Percentiles rank a stretch among this genome's conserved stretches.
Conservation (phyloP, 768 basidiomycete genomes). For the Heimioporus sp. region DNA sequence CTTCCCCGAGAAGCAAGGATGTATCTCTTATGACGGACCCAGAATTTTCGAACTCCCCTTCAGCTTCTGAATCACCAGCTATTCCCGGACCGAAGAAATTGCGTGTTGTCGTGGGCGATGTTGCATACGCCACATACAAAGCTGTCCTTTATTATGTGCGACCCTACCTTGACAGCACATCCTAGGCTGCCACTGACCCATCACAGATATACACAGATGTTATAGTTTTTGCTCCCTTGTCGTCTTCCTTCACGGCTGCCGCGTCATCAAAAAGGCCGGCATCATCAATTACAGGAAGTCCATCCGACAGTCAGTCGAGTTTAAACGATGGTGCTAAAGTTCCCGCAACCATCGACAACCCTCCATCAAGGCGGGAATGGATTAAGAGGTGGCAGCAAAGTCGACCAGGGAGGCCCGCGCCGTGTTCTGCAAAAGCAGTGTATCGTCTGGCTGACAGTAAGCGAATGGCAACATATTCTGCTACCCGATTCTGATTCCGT, state of each 20-base stretch:
- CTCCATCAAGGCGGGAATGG: constrained; percentile 60
- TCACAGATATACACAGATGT: constrained; percentile 79
- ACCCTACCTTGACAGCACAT: background rate
- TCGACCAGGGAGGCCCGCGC: constrained; percentile 61
- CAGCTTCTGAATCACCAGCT: background rate
- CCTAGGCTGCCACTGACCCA: constrained; percentile 4
- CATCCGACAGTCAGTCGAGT: constrained; percentile 37
- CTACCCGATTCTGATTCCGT: background rate
- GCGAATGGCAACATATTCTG: constrained; percentile 22
- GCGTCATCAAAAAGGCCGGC: constrained; percentile 17
- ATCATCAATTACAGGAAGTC: constrained; percentile 15
- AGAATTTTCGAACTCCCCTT: background rate
- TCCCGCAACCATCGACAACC: constrained; percentile 17
- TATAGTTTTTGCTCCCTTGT: constrained; percentile 80
- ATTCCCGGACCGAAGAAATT: constrained; percentile 49
- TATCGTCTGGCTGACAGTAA: constrained; percentile 82
- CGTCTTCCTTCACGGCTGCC: constrained; percentile 56
- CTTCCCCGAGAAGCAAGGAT: constrained; percentile 34
- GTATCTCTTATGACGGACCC: constrained; percentile 18
- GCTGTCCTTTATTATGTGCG: constrained; percentile 78
- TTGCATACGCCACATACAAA: constrained; percentile 60
- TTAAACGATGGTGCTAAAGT: constrained; percentile 21
- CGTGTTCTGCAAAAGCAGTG: constrained; percentile 81
- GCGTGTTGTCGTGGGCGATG: constrained; percentile 53
- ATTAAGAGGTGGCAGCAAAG: constrained; percentile 63